These are phyloP conservation scores for Spathaspora passalidarum DNA, from an alignment of 805 yeast genomes.

Conservation along the genomic window DNA sequence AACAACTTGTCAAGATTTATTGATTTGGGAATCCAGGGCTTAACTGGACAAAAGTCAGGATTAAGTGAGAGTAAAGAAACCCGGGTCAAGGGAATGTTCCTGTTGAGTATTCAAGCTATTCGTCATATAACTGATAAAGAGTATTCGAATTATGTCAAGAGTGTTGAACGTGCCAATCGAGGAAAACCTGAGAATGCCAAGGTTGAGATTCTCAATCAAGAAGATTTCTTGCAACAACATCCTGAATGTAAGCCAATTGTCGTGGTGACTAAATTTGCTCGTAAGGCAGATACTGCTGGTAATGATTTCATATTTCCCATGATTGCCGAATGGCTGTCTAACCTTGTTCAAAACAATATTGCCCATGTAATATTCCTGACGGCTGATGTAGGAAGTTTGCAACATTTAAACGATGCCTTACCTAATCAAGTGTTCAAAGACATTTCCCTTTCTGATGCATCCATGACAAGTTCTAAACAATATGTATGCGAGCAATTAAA, in stretches of 20 bases:
- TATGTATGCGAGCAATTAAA: slow-evolving; percentile 61
- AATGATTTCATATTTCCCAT: slow-evolving; percentile 68
- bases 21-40: slow-evolving; percentile 83
- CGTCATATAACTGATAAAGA: slow-evolving; percentile 50
- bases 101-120: slow-evolving; percentile 70
- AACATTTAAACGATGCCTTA: slow-evolving; percentile 62
- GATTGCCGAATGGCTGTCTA: slow-evolving; percentile 87
- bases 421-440: slow-evolving; percentile 87
- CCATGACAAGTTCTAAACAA: slow-evolving; percentile 60
- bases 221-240: slow-evolving; percentile 77
- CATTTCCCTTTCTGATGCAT: slow-evolving; percentile 77
- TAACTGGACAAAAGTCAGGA: slow-evolving; percentile 93
- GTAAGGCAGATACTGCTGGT: slow-evolving; percentile 44
- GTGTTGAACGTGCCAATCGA: slow-evolving; percentile 17
- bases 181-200: slow-evolving; percentile 16
- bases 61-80: slow-evolving; percentile 78
- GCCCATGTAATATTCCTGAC: slow-evolving; percentile 92
- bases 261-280: slow-evolving; percentile 71
- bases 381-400: slow-evolving; percentile 76
- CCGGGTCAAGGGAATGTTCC: slow-evolving; percentile 77
- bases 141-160: slow-evolving; percentile 25
- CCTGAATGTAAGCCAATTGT: slow-evolving; percentile 85
- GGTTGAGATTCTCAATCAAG: slow-evolving; percentile 55
- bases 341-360: slow-evolving; percentile 66
- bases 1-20: slow-evolving; percentile 73